phyloP scores from a whole-genome alignment of 2,329 filamentous ascomycete genomes.

The Trichoderma atrobrunneum region DNA sequence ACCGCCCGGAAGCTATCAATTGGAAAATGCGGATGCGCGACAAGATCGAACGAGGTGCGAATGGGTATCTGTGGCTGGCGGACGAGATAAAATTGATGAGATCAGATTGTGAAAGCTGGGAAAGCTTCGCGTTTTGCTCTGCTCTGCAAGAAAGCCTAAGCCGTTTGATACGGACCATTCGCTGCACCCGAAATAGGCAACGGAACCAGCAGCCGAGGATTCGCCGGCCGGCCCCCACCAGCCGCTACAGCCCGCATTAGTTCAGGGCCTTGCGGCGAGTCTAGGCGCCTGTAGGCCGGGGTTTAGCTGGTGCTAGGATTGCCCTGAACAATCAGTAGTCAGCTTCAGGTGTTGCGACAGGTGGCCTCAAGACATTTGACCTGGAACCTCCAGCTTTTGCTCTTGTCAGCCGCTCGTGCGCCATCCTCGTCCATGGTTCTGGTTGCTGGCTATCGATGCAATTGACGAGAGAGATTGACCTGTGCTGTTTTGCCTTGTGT shows the following conservation, averaged over 20 bases:
- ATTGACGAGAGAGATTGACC: constrained; percentile 11
- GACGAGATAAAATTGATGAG: background rate
- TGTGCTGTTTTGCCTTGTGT: background rate
- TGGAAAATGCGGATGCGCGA: background rate
- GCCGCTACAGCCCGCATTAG: constrained; percentile 16
- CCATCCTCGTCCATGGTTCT: constrained; percentile 17
- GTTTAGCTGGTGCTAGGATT: background rate
- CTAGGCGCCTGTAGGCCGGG: constrained; percentile 7
- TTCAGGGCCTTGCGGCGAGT: constrained; percentile 13
- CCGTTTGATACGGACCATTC: background rate
- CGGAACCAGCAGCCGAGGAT: constrained; percentile 19
- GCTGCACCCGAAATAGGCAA: constrained; percentile 6
- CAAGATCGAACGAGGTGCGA: background rate
- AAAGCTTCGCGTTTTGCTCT: constrained; percentile 10
- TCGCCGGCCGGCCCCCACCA: constrained; percentile 20
- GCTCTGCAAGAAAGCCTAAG: background rate
- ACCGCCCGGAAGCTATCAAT: background rate
- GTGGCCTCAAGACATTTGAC: constrained; percentile 31
- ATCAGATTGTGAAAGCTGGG: background rate
- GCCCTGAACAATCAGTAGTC: constrained; percentile 3
- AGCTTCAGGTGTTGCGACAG: constrained; percentile 32
- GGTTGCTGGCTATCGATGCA: constrained; percentile 11
- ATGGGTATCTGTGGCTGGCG: background rate
- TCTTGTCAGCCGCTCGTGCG: constrained; percentile 17
- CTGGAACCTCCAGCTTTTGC: background rate